A percentile compares a stretch with the other conserved stretches of the same genome.
Evolutionary conservation across 768 basidiomycete species (phyloP).

Genomic region (Termitomyces sp.): DNA sequence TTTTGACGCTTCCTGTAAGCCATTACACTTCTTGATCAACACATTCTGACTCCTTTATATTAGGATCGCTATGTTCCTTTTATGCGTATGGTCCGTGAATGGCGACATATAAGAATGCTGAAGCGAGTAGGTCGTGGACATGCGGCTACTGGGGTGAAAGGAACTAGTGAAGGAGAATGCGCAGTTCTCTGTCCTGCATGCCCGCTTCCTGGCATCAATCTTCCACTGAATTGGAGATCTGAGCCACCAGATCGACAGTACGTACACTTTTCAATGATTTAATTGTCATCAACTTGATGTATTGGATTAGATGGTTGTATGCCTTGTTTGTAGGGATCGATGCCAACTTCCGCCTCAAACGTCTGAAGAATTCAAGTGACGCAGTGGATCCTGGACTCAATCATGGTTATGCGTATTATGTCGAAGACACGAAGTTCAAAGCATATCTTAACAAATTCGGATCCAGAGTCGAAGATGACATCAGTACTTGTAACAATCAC

Average conservation of each 20-base stretch:
- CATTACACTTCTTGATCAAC: neutral
- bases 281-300: too few relatives aligned
- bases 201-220: constrained; percentile 21
- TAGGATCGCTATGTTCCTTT: constrained; percentile 19
- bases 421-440: constrained; percentile 5
- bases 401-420: neutral
- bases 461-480: neutral
- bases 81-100: constrained; percentile 15
- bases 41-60: neutral
- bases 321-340: constrained; percentile 3
- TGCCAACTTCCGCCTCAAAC: constrained; percentile 18
- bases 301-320: neutral
- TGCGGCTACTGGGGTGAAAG: constrained; percentile 7
- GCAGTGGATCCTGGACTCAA: constrained; percentile 10
- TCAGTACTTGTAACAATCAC: constrained; percentile 11
- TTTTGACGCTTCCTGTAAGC: neutral
- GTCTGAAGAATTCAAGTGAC: constrained; percentile 13
- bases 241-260: neutral
- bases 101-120: constrained; percentile 15
- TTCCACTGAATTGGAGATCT: constrained; percentile 14
- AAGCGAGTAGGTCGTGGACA: constrained; percentile 17
- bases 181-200: constrained; percentile 22
- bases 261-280: too few relatives aligned
- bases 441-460: neutral
- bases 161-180: constrained; percentile 13